Percentiles rank a stretch among this genome's conserved stretches.
Evolutionary conservation across 2,329 filamentous ascomycete species (phyloP).

Genomic region (Colletotrichum shisoi): DNA sequence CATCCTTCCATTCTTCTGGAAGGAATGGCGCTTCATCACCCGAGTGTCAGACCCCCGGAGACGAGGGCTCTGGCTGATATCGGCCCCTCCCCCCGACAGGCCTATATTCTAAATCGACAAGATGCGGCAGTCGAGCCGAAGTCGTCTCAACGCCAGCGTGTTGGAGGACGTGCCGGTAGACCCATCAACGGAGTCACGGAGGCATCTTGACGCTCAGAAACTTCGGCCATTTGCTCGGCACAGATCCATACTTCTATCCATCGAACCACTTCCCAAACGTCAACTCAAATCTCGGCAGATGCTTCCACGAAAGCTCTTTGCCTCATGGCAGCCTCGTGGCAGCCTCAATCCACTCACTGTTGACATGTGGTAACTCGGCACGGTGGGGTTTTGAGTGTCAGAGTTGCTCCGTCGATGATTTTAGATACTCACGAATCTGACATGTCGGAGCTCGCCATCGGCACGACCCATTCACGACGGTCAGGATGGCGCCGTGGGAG

Average conservation of each 20-base stretch:
- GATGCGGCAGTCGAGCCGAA: constrained; percentile 26
- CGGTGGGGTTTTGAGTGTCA: constrained; percentile 17
- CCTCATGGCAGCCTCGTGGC: neutral
- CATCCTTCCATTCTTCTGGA: constrained; percentile 34
- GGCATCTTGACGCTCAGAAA: constrained; percentile 8
- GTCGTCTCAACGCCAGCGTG: constrained; percentile 14
- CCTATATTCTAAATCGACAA: constrained; percentile 26
- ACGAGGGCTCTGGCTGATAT: constrained; percentile 23
- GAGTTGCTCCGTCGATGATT: constrained; percentile 14
- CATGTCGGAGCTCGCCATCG: constrained; percentile 34
- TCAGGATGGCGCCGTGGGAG: constrained; percentile 28
- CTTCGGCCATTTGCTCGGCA: constrained; percentile 5
- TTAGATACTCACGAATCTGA: constrained; percentile 28
- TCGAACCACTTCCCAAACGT: constrained; percentile 26
- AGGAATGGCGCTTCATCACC: constrained; percentile 25
- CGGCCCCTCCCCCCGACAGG: neutral
- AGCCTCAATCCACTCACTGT: neutral
- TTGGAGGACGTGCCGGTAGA: constrained; percentile 23
- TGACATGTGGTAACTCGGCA: constrained; percentile 13
- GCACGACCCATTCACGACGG: constrained; percentile 35
- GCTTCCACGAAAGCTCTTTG: neutral
- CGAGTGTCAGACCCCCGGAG: constrained; percentile 19
- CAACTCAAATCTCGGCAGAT: constrained; percentile 24
- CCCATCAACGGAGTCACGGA: neutral
- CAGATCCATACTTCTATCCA: constrained; percentile 14